A percentile compares a stretch with the other conserved stretches of the same genome.
phyloP scores from a whole-genome alignment of 345 rosid species.

The Bruguiera gymnorhiza region DNA sequence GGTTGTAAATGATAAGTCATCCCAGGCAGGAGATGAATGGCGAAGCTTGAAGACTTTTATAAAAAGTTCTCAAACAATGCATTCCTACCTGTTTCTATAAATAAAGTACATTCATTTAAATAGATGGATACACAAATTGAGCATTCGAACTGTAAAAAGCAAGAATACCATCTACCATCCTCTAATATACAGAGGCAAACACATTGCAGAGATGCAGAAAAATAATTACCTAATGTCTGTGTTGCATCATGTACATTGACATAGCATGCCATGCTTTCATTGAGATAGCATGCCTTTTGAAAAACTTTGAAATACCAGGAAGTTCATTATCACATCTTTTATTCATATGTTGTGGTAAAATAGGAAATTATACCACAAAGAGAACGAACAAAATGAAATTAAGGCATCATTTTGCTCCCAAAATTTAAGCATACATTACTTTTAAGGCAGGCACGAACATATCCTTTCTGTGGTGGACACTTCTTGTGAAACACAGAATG shows the following conservation, averaged over 20 bases:
- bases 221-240: not conserved
- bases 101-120: no score
- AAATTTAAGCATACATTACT: constrained; percentile 81
- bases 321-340: constrained; percentile 10
- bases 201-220: not conserved
- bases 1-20: not conserved
- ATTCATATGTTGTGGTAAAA: not conserved
- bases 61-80: no score
- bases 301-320: not conserved
- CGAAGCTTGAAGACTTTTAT: not conserved
- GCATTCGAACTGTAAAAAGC: not conserved
- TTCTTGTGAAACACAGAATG: constrained; percentile 94
- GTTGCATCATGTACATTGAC: not conserved
- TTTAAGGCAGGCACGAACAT: constrained; percentile 91
- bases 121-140: not conserved
- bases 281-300: not conserved
- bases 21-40: not conserved
- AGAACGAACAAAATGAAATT: not conserved
- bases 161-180: not conserved
- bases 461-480: constrained; percentile 77
- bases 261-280: no score
- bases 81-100: no score
- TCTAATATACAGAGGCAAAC: not conserved
- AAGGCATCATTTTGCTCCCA: constrained; percentile 9
- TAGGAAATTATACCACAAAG: not conserved